Evolutionary conservation across 768 basidiomycete species (phyloP).

Genomic region (Macrolepiota fuliginosa): DNA sequence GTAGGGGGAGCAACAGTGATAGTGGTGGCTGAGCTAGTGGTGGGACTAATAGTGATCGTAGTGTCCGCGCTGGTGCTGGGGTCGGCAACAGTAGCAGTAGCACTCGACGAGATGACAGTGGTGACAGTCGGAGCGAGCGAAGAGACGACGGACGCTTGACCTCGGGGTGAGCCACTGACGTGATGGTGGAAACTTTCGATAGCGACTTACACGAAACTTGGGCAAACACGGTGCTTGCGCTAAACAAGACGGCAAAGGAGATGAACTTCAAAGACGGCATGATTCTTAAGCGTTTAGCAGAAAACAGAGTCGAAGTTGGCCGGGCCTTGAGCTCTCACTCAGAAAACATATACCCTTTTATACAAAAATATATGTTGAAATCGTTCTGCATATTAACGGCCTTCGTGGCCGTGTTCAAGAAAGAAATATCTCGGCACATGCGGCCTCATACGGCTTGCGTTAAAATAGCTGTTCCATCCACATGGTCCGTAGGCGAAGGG

Average conservation of each 20-base stretch:
- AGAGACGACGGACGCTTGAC: not conserved
- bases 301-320: not conserved
- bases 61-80: not conserved
- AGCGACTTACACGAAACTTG: not conserved
- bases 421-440: not conserved
- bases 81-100: not conserved
- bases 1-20: not conserved
- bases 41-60: not conserved
- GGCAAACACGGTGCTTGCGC: not conserved
- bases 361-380: not conserved
- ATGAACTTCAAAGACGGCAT: constrained; percentile 2
- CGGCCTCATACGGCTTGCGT: not conserved
- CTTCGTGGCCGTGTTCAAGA: not conserved
- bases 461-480: not conserved
- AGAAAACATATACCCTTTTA: not conserved
- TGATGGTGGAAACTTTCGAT: not conserved
- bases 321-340: not conserved
- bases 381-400: not conserved
- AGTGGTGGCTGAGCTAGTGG: not conserved
- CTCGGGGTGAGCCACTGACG: not conserved
- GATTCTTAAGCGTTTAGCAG: not conserved
- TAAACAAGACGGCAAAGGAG: not conserved
- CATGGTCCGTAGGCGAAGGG: not conserved
- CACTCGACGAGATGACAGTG: not conserved
- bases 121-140: not conserved